Evolutionary conservation across 371 early-diverging fungal species (phyloP).

Genomic region (Mucor ambiguus): DNA sequence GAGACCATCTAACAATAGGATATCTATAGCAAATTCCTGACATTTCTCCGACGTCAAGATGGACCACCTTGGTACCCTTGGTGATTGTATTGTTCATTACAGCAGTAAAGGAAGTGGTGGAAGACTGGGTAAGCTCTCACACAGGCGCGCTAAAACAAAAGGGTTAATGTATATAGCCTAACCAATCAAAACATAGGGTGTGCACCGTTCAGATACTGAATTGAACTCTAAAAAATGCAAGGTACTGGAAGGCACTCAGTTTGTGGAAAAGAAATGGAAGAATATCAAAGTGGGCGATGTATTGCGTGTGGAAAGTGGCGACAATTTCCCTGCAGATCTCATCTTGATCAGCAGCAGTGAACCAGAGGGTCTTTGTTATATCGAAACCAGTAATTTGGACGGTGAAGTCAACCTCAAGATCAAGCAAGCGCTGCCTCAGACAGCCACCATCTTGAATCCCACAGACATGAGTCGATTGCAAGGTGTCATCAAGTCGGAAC

Average conservation of each 20-base stretch:
- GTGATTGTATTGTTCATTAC: constrained; percentile 87
- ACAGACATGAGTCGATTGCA: constrained; percentile 51
- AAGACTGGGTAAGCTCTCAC: constrained; percentile 83
- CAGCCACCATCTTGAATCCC: constrained; percentile 61
- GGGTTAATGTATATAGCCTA: not conserved
- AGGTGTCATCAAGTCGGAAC: constrained; percentile 67
- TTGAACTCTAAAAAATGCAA: constrained; percentile 66
- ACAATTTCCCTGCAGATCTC: constrained; percentile 89
- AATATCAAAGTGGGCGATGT: constrained; percentile 86
- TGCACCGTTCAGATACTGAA: constrained; percentile 66
- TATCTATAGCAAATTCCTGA: constrained; percentile 75
- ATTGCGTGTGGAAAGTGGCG: constrained; percentile 77
- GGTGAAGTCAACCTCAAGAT: constrained; percentile 90
- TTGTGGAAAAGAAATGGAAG: constrained; percentile 65
- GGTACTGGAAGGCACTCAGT: constrained; percentile 55
- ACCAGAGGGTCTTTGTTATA: constrained; percentile 83
- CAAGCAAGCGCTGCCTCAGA: constrained; percentile 76
- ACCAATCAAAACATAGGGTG: constrained; percentile 13
- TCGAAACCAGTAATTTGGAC: constrained; percentile 89
- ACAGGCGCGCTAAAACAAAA: not conserved
- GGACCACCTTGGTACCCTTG: constrained; percentile 93
- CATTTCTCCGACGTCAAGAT: constrained; percentile 81
- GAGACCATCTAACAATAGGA: not conserved
- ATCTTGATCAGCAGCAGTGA: constrained; percentile 76
- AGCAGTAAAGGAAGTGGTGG: constrained; percentile 94